phyloP scores from a whole-genome alignment of 2,329 filamentous ascomycete species.

The Pestalotiopsis sp. region DNA sequence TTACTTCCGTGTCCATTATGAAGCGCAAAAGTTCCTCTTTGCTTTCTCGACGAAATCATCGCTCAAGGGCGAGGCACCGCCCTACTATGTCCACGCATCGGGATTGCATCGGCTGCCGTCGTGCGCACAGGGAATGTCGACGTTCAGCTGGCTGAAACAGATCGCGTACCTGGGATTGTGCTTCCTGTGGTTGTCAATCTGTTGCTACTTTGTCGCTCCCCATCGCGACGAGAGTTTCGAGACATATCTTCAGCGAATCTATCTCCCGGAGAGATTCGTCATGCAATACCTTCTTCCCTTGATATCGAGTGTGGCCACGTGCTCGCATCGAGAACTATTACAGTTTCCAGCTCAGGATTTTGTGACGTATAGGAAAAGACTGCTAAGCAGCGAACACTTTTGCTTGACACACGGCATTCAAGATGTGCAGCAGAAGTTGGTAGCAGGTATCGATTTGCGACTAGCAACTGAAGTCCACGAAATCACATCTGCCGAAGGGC shows the following conservation, averaged over 20 bases:
- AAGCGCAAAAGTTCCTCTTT: slow-evolving; percentile 55
- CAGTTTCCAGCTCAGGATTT: slow-evolving; percentile 57
- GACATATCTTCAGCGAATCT: slow-evolving; percentile 49
- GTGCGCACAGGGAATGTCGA: slow-evolving; percentile 38
- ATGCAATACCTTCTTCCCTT: slow-evolving; percentile 56
- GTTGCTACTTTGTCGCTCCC: not conserved
- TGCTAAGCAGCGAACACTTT: slow-evolving; percentile 52
- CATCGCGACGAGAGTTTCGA: not conserved
- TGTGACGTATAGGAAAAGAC: slow-evolving; percentile 50
- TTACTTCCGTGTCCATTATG: slow-evolving; percentile 52
- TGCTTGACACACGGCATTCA: slow-evolving; percentile 52
- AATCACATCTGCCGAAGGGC: slow-evolving; percentile 37
- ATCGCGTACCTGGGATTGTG: not conserved
- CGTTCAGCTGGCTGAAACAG: slow-evolving; percentile 25
- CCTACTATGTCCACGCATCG: slow-evolving; percentile 57
- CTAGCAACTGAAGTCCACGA: slow-evolving; percentile 41
- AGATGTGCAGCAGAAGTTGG: slow-evolving; percentile 50
- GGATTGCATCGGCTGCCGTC: slow-evolving; percentile 54
- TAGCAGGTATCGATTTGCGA: slow-evolving; percentile 42
- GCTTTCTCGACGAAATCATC: slow-evolving; percentile 44
- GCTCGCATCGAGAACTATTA: slow-evolving; percentile 52
- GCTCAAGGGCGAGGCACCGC: slow-evolving; percentile 20
- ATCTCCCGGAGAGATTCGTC: slow-evolving; percentile 49
- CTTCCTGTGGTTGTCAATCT: not conserved
- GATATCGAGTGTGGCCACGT: slow-evolving; percentile 58